Evolutionary conservation across 768 basidiomycete species (phyloP).

Genomic region (Udeniomyces megalosporus): DNA sequence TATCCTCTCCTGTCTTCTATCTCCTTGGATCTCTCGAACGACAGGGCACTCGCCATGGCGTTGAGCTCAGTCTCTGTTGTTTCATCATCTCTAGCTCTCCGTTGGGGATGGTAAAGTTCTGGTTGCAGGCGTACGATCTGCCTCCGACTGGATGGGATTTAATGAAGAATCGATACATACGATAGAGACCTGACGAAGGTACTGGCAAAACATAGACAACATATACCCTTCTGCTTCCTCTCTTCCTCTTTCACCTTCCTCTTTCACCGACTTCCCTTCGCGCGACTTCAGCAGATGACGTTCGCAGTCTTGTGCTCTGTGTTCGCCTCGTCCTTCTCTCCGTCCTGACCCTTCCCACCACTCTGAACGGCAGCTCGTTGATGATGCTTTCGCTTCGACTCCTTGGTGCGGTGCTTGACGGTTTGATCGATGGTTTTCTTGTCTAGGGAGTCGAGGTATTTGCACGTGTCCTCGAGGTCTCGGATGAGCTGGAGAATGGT

Average conservation of each 20-base stretch:
- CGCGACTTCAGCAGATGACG: neutral
- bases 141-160: too few species aligned
- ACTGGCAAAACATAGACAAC: too few species aligned
- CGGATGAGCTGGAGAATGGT: constrained; percentile 9
- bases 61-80: constrained; percentile 32
- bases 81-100: constrained; percentile 25
- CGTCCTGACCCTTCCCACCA: neutral
- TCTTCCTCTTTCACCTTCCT: too few species aligned
- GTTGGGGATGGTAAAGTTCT: constrained; percentile 22
- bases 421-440: constrained; percentile 14
- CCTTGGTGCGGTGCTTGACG: constrained; percentile 2
- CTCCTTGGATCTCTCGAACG: neutral
- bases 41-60: constrained; percentile 54
- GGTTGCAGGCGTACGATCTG: too few species aligned
- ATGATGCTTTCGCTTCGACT: constrained; percentile 4
- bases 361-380: neutral
- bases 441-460: constrained; percentile 17
- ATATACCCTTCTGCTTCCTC: too few species aligned
- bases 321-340: neutral
- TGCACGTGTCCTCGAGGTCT: constrained; percentile 17
- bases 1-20: neutral
- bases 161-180: too few species aligned
- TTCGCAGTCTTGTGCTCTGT: neutral
- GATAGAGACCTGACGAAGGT: too few species aligned
- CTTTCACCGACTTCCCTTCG: too few species aligned